Evolutionary conservation across 148 eudicot species (phyloP).

Genomic region (Fallopia convolvulus): DNA sequence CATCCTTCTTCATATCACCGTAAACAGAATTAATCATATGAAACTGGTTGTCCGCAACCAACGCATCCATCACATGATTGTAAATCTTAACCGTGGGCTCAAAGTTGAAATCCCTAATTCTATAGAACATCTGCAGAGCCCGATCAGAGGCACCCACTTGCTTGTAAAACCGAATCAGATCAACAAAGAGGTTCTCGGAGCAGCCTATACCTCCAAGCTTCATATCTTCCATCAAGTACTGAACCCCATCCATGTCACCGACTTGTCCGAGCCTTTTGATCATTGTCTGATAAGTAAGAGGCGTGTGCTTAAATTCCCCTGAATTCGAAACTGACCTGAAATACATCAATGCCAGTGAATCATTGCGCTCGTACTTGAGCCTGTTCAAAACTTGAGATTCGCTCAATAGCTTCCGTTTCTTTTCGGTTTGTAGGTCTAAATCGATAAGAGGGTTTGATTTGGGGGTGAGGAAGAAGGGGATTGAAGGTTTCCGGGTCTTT

Average conservation of each 20-base stretch:
- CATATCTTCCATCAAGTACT: slow-evolving; percentile 79
- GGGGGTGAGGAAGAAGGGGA: slow-evolving; percentile 57
- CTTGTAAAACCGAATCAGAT: slow-evolving; percentile 47
- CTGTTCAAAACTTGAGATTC: slow-evolving; percentile 51
- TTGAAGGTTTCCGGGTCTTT: slow-evolving; percentile 51
- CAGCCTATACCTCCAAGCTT: slow-evolving; percentile 55
- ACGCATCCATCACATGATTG: slow-evolving; percentile 69
- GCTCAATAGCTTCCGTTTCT: slow-evolving; percentile 15
- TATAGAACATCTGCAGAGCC: slow-evolving; percentile 67
- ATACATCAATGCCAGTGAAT: slow-evolving; percentile 45
- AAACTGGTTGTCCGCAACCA: slow-evolving; percentile 70
- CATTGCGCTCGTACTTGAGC: slow-evolving; percentile 39
- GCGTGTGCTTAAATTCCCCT: slow-evolving; percentile 52
- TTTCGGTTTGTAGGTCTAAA: slow-evolving; percentile 14
- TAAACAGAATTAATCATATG: slow-evolving; percentile 59
- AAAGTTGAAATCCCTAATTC: slow-evolving; percentile 69
- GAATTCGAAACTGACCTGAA: slow-evolving; percentile 55
- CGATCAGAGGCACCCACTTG: slow-evolving; percentile 49
- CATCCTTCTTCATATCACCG: slow-evolving; percentile 74
- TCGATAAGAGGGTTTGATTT: slow-evolving; percentile 35
- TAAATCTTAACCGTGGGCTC: slow-evolving; percentile 65
- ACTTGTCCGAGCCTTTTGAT: slow-evolving; percentile 51
- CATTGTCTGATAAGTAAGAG: slow-evolving; percentile 58
- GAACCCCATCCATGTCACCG: slow-evolving; percentile 61
- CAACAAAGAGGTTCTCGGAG: slow-evolving; percentile 65